Percentiles rank a stretch among this genome's conserved stretches.
These are phyloP conservation scores for Stemphylium beticola DNA, from an alignment of 2,329 filamentous ascomycete genomes.

Conservation along the genomic window DNA sequence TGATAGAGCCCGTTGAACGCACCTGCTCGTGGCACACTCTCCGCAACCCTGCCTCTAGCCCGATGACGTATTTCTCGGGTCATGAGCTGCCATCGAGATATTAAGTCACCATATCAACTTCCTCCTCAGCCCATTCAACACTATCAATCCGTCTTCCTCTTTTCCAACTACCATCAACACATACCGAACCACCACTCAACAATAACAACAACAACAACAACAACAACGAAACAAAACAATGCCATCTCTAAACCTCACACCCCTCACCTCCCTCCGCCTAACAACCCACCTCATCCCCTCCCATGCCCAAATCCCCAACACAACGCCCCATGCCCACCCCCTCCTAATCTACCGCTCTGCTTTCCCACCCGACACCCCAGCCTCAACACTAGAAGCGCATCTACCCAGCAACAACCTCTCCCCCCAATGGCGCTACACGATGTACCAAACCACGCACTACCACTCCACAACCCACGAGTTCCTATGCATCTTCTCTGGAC, in stretches of 20 bases:
- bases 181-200: too few species aligned
- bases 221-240: neutral
- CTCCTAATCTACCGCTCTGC: constrained; percentile 70
- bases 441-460: constrained; percentile 71
- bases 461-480: constrained; percentile 73
- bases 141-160: too few species aligned
- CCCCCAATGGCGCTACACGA: constrained; percentile 72
- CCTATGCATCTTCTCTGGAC: constrained; percentile 64
- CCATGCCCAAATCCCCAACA: constrained; percentile 66
- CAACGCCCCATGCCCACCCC: constrained; percentile 66
- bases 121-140: too few species aligned
- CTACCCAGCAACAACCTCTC: constrained; percentile 58
- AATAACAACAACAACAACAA: too few species aligned
- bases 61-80: too few species aligned
- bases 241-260: constrained; percentile 43
- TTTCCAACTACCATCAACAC: too few species aligned
- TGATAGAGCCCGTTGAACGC: too few species aligned
- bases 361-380: constrained; percentile 55
- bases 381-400: constrained; percentile 63
- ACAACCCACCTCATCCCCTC: constrained; percentile 65
- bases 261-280: constrained; percentile 61
- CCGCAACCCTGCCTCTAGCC: too few species aligned
- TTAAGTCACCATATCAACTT: too few species aligned
- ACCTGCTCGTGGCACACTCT: too few species aligned
- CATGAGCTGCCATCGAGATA: too few species aligned